These are phyloP conservation scores for Hylodesmum podocarpum DNA, from an alignment of 306 rosid species.

Conservation along the genomic window DNA sequence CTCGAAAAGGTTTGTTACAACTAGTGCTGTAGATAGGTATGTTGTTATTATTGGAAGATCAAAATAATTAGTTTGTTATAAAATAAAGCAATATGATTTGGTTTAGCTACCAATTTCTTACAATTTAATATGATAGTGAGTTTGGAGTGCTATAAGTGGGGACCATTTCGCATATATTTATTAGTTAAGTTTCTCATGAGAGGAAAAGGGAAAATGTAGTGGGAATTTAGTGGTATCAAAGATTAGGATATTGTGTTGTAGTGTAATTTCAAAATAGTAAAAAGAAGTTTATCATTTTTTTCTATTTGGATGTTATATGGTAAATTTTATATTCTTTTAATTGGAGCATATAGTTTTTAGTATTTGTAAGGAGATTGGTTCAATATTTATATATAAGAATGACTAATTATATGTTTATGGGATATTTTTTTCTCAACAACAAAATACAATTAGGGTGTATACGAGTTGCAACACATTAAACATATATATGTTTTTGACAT, in stretches of 20 bases:
- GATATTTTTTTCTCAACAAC: background rate
- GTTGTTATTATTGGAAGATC: background rate
- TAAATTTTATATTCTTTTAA: background rate
- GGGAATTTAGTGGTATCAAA: background rate
- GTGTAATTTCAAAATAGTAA: background rate
- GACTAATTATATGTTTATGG: background rate
- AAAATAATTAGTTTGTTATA: background rate
- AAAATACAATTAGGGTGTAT: background rate
- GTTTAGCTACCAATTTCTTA: background rate
- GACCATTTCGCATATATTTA: background rate
- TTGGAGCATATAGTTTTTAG: background rate
- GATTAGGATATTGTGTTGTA: background rate
- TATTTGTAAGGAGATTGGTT: background rate
- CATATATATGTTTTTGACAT: background rate
- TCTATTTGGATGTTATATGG: background rate
- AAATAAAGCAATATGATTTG: background rate
- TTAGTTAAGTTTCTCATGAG: background rate
- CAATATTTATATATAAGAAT: background rate
- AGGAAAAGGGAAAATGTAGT: background rate
- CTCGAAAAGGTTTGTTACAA: conserved; percentile 15
- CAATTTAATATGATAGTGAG: background rate
- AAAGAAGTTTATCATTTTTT: background rate
- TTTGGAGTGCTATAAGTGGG: conserved; percentile 10
- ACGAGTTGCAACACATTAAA: background rate
- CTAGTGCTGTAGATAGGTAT: background rate